Conservation (phyloP, 371 early-diverging fungal genomes). For the Mucor sp. region DNA sequence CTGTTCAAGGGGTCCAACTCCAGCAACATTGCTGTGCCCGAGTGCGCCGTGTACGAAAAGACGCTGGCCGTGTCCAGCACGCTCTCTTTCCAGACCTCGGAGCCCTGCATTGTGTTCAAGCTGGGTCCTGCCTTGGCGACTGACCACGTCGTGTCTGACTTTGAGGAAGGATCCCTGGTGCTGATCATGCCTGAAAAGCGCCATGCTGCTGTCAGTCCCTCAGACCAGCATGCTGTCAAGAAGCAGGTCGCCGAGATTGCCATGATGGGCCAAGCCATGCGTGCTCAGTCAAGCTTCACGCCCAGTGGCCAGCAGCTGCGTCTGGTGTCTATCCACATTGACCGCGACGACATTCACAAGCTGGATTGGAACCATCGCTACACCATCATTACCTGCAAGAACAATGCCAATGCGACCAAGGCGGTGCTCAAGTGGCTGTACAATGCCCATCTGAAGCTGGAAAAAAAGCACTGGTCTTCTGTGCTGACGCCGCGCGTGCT, state of each 20-base stretch:
- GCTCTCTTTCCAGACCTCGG: not conserved
- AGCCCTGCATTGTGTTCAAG: slow-evolving; percentile 12
- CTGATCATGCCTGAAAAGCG: slow-evolving; percentile 7
- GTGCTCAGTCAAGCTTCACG: not conserved
- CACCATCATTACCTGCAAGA: slow-evolving; percentile 15
- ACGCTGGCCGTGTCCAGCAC: not conserved
- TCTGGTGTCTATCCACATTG: slow-evolving; percentile 25
- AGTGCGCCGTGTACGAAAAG: not conserved
- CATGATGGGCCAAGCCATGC: slow-evolving; percentile 17
- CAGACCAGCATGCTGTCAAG: not conserved
- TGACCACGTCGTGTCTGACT: slow-evolving; percentile 7
- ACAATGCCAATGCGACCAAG: slow-evolving; percentile 24
- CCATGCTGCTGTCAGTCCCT: not conserved
- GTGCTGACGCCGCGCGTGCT: slow-evolving; percentile 16
- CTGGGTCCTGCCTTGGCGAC: not conserved
- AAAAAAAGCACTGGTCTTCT: slow-evolving; percentile 13
- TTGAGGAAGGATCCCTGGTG: slow-evolving; percentile 15
- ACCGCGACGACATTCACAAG: slow-evolving; percentile 3
- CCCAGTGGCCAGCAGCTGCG: not conserved
- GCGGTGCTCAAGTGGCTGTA: slow-evolving; percentile 32
- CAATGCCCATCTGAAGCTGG: not conserved
- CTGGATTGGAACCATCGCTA: slow-evolving; percentile 23
- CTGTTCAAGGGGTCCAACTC: not conserved
- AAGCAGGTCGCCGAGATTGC: slow-evolving; percentile 3
- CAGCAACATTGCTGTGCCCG: not conserved